Evolutionary conservation across 2,329 filamentous ascomycete species (phyloP), one percentile per base, ranked within the genome.

Genomic region (Fusarium mundagurra): DNA sequence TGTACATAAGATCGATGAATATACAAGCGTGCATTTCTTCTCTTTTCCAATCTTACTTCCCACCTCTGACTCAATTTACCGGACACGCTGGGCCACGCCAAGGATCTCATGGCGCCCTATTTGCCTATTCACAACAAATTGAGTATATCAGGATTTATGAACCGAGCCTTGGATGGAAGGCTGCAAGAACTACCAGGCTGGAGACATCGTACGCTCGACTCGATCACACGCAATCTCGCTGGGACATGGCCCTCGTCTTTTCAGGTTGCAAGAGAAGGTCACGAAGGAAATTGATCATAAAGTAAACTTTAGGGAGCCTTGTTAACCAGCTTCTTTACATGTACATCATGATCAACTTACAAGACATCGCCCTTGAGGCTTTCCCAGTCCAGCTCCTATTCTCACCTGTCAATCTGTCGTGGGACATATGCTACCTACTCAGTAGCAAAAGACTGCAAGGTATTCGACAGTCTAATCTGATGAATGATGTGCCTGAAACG

Each of bases 81-180:
- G 3, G 8, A 27, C 31, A 51, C 10, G 0, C 4, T 7, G 9
- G n/a, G n/a, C 12, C 10, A 27, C 17, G 4, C 10, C 0, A 14
- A 27, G 12, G 9, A 17, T 14, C 12, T 36, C 31, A 16, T 11
- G 8, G 6, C 6, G 6, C 6, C 12, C 4, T 36, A 17, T 18
- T 34, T 10, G 4, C n/a, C 16, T 20, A 16, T 20, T 20, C 6
- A 36, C 17, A 34, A 24, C n/a, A 18, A 3, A 8, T 8, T 18
- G 9, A 8, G 17, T 18, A 24, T 34, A 16, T 6, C 6, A 16
- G 17, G 3, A 8, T 11, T 16, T 7, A 48, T 22, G 27, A 16
- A 22, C 9, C 27, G 13, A 31, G 45, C 9, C 6, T 31, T 4
- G 20, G 31, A 24, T 18, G 12, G 24, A 33, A 34, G n/a, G 5